Base-by-base conservation (phyloP, 768 basidiomycete species). In the Cyclocybe cylindracea region DNA sequence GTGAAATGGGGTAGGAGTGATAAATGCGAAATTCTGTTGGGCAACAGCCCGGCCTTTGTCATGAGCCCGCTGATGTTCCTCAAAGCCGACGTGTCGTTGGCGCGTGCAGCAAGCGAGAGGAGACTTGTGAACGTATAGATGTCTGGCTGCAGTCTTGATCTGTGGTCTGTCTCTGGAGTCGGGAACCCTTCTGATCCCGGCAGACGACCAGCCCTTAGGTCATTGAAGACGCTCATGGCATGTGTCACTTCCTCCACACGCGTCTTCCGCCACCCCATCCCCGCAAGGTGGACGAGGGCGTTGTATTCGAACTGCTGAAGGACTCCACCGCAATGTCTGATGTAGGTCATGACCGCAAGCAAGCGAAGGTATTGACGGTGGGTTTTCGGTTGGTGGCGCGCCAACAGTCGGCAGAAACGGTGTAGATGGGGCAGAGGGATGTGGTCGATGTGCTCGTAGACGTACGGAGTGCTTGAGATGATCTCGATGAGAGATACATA, bases 261-360 rank as follows among this genome's bases (percentile, higher is more conserved):
- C 38, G 82, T 80, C 63, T 78, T 83, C 50, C 87, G 78, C 71
- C 78, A 83, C 3, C 87, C 86, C 53, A 77, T 79, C 11, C 84
- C 89, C 0, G 85, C 83, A 61, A 74, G 77, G 58, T 86, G 78
- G 53, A 92, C 79, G 40, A 93, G 75, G 7, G 81, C 72, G 62
- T 91, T 92, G 87, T 90, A 92, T 64, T 91, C 82, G 76, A 82
- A 83, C n/a, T 70, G 59, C 55, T 79, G 72, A 32, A 90, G 65
- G 9, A 49, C 69, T 18, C 83, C 86, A 10, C 82, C 84, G n/a
- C 70, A 72, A 16, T 67, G 68, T 51, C 78, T 80, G 37, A 92
- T 70, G 39, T 74, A 76, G 39, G 78, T 78, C 55, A 91, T 61
- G 10, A 90, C 79, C n/a, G 84, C 78, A n/a, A 89, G 72, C 3